Evolutionary conservation across 805 yeast genomes (phyloP).

Genomic region (Metschnikowia arizonensis): DNA sequence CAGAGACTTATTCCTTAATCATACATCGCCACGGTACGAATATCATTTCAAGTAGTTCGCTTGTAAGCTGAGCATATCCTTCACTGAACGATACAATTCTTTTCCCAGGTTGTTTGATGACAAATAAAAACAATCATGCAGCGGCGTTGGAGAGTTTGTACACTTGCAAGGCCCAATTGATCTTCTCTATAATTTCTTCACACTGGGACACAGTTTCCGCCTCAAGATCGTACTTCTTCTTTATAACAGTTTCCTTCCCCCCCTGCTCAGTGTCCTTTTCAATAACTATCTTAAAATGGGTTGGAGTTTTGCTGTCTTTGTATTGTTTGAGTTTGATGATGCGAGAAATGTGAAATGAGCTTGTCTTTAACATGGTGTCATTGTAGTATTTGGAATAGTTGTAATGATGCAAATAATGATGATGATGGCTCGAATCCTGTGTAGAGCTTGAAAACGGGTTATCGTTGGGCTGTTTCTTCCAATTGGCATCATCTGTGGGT

Average conservation of each 20-base stretch:
- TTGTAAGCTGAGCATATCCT: background rate
- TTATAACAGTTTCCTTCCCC: constrained; percentile 53
- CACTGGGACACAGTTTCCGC: constrained; percentile 60
- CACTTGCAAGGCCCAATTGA: constrained; percentile 54
- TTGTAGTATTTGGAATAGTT: constrained; percentile 43
- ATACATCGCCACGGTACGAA: background rate
- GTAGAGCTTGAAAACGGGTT: constrained; percentile 26
- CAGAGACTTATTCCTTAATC: background rate
- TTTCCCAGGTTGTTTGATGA: background rate
- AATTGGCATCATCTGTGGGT: constrained; percentile 73
- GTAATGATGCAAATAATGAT: constrained; percentile 36
- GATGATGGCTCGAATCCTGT: constrained; percentile 20
- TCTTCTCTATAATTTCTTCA: constrained; percentile 69
- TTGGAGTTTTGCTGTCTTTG: constrained; percentile 55
- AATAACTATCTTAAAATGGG: constrained; percentile 77
- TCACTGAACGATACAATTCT: background rate
- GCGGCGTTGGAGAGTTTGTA: constrained; percentile 37
- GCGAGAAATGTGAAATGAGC: constrained; percentile 81
- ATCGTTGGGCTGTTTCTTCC: constrained; percentile 29
- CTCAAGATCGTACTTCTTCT: constrained; percentile 84
- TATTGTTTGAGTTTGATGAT: constrained; percentile 73
- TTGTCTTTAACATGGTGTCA: constrained; percentile 75
- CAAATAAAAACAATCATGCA: background rate
- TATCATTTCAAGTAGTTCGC: background rate
- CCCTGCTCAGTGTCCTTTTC: constrained; percentile 28